Conservation (phyloP, 2,329 filamentous ascomycete species). For the Cadophora sp. region DNA sequence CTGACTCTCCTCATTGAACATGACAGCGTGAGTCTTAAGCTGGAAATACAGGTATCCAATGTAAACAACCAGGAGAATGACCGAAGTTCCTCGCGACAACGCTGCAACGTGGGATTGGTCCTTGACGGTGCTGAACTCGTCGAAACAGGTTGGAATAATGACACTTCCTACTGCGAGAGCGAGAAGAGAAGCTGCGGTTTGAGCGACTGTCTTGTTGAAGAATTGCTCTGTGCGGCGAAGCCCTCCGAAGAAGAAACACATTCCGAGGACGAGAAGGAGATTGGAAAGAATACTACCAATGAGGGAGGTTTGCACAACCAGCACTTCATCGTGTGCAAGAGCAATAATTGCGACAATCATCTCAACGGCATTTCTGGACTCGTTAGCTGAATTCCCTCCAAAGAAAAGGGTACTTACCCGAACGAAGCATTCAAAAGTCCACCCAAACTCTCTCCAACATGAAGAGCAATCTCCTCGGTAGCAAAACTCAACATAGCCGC, state of each 20-base stretch:
- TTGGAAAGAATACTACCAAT: conserved; percentile 94
- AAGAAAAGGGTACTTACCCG: conserved; percentile 60
- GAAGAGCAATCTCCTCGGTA: conserved; percentile 86
- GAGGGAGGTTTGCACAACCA: conserved; percentile 91
- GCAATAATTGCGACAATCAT: conserved; percentile 90
- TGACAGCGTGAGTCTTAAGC: conserved; percentile 79
- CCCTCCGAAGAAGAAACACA: conserved; percentile 83
- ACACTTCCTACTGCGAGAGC: conserved; percentile 76
- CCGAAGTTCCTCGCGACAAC: conserved; percentile 74
- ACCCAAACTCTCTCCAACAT: conserved; percentile 84
- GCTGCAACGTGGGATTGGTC: conserved; percentile 57
- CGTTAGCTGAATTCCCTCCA: conserved; percentile 37
- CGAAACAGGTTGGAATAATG: conserved; percentile 90
- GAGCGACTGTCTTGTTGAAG: conserved; percentile 92
- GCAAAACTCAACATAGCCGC: conserved; percentile 87
- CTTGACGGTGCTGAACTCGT: conserved; percentile 55
- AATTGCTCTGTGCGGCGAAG: conserved; percentile 80
- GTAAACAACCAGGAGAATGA: conserved; percentile 87
- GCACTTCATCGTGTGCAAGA: conserved; percentile 67
- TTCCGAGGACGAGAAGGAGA: conserved; percentile 85
- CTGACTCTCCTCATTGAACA: conserved; percentile 81
- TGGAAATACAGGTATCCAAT: conserved; percentile 88
- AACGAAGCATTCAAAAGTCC: conserved; percentile 91
- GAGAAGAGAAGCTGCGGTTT: conserved; percentile 79
- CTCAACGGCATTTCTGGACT: conserved; percentile 77